A percentile compares a stretch with the other conserved stretches of the same genome.
phyloP scores from a whole-genome alignment of 345 rosid genomes.

The Heritiera littoralis region DNA sequence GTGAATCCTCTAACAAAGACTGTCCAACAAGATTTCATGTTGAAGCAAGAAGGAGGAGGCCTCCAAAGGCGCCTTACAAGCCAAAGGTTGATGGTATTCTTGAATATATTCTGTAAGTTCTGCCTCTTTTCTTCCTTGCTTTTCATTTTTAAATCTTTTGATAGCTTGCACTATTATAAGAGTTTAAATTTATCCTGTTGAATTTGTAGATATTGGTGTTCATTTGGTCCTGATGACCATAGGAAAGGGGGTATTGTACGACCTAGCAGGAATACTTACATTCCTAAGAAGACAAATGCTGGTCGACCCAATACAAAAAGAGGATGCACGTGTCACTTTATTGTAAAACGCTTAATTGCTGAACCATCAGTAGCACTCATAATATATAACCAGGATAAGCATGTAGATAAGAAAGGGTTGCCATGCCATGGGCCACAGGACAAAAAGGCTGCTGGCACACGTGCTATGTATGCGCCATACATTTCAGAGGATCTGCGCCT shows the following conservation, averaged over 20 bases:
- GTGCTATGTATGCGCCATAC: slow-evolving; percentile 97
- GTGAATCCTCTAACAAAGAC: slow-evolving; percentile 77
- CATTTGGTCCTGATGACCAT: slow-evolving; percentile 96
- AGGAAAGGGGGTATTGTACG: slow-evolving; percentile 82
- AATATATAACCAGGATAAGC: slow-evolving; percentile 87
- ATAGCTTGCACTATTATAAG: neutral
- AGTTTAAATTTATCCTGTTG: slow-evolving; percentile 21
- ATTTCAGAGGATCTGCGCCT: slow-evolving; percentile 96
- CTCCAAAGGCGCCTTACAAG: slow-evolving; percentile 57
- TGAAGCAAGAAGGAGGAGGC: slow-evolving; percentile 81
- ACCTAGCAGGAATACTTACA: slow-evolving; percentile 81
- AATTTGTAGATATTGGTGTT: slow-evolving; percentile 90
- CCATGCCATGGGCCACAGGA: slow-evolving; percentile 98
- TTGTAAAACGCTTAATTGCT: slow-evolving; percentile 89
- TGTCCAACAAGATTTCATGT: slow-evolving; percentile 96
- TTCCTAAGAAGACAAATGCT: slow-evolving; percentile 82
- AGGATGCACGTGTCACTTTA: slow-evolving; percentile 96
- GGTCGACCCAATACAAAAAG: slow-evolving; percentile 95
- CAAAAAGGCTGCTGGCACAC: slow-evolving; percentile 90
- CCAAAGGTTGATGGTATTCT: slow-evolving; percentile 94
- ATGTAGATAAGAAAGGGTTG: slow-evolving; percentile 80
- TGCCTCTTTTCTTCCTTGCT: slow-evolving; percentile 19
- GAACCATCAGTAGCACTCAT: slow-evolving; percentile 86
- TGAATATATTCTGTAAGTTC: slow-evolving; percentile 88
- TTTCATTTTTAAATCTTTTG: slow-evolving; percentile 12